These are phyloP conservation scores for Candida buenavistaensis DNA, from an alignment of 1,139 yeast species.

Conservation along the genomic window DNA sequence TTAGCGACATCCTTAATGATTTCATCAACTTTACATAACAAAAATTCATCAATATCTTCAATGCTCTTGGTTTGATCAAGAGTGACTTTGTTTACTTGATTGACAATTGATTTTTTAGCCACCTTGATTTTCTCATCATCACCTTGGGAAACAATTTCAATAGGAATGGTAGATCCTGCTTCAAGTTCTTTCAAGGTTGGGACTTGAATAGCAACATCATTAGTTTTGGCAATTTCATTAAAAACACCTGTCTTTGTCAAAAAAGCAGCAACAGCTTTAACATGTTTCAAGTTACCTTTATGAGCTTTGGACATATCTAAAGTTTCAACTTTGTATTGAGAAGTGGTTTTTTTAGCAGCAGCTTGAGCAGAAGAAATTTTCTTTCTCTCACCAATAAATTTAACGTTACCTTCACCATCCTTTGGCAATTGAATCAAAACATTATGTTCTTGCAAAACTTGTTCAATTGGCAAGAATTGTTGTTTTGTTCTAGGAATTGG, in stretches of 20 bases:
- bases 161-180: constrained; percentile 32
- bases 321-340: constrained; percentile 55
- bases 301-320: constrained; percentile 88
- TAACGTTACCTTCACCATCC: constrained; percentile 46
- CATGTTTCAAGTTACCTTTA: constrained; percentile 75
- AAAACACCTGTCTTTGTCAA: constrained; percentile 54
- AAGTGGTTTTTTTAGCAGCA: constrained; percentile 53
- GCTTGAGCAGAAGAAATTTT: constrained; percentile 63
- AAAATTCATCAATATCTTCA: constrained; percentile 69
- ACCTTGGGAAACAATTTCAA: constrained; percentile 39
- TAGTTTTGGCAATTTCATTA: constrained; percentile 43
- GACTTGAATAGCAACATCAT: constrained; percentile 54
- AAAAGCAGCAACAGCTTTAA: constrained; percentile 68
- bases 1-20: constrained; percentile 47
- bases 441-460: constrained; percentile 49
- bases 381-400: constrained; percentile 63
- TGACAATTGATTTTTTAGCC: constrained; percentile 67
- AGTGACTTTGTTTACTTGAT: constrained; percentile 67
- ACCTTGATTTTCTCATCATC: constrained; percentile 40
- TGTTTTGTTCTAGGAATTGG: constrained; percentile 46
- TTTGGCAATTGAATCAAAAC: constrained; percentile 66
- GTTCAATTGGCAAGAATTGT: constrained; percentile 47
- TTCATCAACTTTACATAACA: constrained; percentile 52
- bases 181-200: constrained; percentile 45
- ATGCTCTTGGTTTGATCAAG: constrained; percentile 65